Base-by-base conservation (phyloP, 2,329 filamentous ascomycete species). In the Bipolaris zeicola region DNA sequence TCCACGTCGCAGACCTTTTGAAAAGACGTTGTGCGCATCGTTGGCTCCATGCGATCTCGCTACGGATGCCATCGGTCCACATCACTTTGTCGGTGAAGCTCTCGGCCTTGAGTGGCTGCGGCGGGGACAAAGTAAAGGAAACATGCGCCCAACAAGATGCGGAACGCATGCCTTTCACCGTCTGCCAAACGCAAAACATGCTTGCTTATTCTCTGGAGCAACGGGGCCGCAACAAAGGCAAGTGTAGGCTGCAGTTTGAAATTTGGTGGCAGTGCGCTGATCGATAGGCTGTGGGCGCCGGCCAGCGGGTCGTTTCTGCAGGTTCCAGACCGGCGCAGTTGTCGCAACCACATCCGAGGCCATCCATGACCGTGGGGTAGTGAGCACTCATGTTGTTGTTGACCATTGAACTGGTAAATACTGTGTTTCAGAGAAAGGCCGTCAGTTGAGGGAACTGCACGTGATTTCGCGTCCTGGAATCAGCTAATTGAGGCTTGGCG, bases 41-140 rank as follows among this genome's bases (percentile, higher is more conserved):
- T 60, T 51, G 55, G 58, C 59, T 56, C 60, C 38, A 52, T 60
- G 61, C 58, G 50, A 68, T 62, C 57, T 62, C 60, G 60, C 63
- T 64, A 64, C 66, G 65, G 67, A 64, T 66, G 64, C 50, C 60
- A 58, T 62, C 63, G 68, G 66, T 63, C 61, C 58, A 62, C 61
- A 55, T 57, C 50, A 53, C 53, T 60, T 45, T 67, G 70, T 70
- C 70, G 70, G 70, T 70, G 70, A 70, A 69, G 64, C 55, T 61
- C 56, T 69, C 64, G 66, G 61, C 67, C 62, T 58, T 43, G 44
- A 62, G 42, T 50, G 56, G 52, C 58, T 38, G 62, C 63, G 61
- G 61, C 64, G 64, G 61, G 64, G 58, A 69, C 67, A 70, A 69
- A 70, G 66, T 63, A 60, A 66, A 64, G 58, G 57, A 63, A 63